phyloP scores from a whole-genome alignment of 306 rosid species.

The Vigna angularis region DNA sequence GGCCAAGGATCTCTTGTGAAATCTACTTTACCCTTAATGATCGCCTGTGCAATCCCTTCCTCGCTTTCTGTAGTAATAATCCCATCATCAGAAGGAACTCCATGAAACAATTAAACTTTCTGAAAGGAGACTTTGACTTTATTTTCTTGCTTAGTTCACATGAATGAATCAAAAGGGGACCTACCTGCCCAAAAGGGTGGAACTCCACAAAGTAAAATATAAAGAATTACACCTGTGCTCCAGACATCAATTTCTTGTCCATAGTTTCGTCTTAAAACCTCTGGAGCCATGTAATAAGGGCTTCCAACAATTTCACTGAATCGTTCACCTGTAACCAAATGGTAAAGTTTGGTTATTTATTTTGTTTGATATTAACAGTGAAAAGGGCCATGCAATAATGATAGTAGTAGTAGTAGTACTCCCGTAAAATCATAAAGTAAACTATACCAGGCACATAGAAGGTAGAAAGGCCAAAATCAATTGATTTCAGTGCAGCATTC shows the following conservation, averaged over 20 bases:
- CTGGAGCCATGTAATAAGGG: slow-evolving; percentile 99
- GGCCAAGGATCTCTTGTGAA: slow-evolving; percentile 93
- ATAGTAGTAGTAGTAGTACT: background rate
- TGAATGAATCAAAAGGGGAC: slow-evolving; percentile 13
- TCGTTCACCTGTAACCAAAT: slow-evolving; percentile 68
- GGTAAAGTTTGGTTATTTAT: background rate
- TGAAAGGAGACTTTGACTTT: slow-evolving; percentile 1
- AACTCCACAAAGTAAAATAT: slow-evolving; percentile 90
- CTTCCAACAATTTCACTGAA: slow-evolving; percentile 95
- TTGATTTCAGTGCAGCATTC: slow-evolving; percentile 68
- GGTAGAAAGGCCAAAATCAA: slow-evolving; percentile 94
- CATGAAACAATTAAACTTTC: background rate
- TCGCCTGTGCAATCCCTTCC: slow-evolving; percentile 95
- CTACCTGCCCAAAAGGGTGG: slow-evolving; percentile 99
- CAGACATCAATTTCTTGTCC: slow-evolving; percentile 91
- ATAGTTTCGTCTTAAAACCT: slow-evolving; percentile 83
- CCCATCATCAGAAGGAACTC: slow-evolving; percentile 42
- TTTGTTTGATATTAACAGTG: background rate
- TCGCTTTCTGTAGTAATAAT: slow-evolving; percentile 73
- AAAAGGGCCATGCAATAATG: background rate
- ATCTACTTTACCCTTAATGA: slow-evolving; percentile 66
- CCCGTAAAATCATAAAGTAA: background rate
- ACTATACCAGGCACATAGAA: slow-evolving; percentile 67
- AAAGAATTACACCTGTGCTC: slow-evolving; percentile 96
- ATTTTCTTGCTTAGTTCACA: slow-evolving; percentile 24